Conservation (phyloP, 192 early-diverging fungal genomes). For the Coemansia sp. region DNA sequence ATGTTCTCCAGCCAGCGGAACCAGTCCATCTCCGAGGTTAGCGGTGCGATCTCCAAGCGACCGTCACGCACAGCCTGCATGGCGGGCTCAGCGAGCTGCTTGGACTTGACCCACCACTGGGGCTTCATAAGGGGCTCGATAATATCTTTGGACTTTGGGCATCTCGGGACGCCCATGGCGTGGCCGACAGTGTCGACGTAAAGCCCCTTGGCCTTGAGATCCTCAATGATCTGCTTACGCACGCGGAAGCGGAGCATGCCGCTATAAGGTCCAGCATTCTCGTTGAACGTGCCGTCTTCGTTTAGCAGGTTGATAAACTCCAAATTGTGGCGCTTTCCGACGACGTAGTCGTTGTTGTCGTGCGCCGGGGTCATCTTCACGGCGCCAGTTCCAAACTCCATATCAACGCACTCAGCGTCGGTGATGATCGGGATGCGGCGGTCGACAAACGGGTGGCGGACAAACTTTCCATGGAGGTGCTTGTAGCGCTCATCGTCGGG, state of each 20-base stretch:
- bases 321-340: slow-evolving; percentile 93
- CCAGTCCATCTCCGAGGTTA: slow-evolving; percentile 90
- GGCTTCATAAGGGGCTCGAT: slow-evolving; percentile 99
- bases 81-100: slow-evolving; percentile 84
- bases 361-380: slow-evolving; percentile 99
- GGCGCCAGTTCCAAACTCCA: slow-evolving; percentile 95
- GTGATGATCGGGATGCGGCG: slow-evolving; percentile 89
- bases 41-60: slow-evolving; percentile 81
- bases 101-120: slow-evolving; percentile 98
- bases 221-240: slow-evolving; percentile 84
- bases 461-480: slow-evolving; percentile 94
- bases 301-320: slow-evolving; percentile 98
- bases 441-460: slow-evolving; percentile 90
- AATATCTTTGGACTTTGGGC: slow-evolving; percentile 88
- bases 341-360: slow-evolving; percentile 95
- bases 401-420: slow-evolving; percentile 86
- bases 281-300: slow-evolving; percentile 94
- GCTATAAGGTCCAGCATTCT: slow-evolving; percentile 83
- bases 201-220: slow-evolving; percentile 86
- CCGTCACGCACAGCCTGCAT: slow-evolving; percentile 81
- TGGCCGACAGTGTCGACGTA: slow-evolving; percentile 87
- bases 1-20: slow-evolving; percentile 96
- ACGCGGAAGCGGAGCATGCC: slow-evolving; percentile 95
- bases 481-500: slow-evolving; percentile 92
- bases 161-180: slow-evolving; percentile 93